Base-by-base conservation (phyloP, 179 eudicot genomes). In the Gypsophila paniculata region DNA sequence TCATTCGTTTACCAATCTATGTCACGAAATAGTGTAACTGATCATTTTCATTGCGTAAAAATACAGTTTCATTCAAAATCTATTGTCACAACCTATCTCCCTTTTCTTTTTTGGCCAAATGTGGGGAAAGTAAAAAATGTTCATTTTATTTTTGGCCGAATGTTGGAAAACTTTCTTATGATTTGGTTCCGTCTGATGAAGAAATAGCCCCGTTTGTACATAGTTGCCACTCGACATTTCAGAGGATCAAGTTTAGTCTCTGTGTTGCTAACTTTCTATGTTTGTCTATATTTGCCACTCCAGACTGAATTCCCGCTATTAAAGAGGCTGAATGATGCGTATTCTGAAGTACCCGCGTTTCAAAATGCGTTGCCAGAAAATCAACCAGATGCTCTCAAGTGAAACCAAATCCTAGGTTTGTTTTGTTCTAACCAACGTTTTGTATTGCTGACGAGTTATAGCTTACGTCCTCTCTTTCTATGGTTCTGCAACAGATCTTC, bases 281-380 rank as follows among this genome's bases (percentile, higher is more conserved):
- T 64, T 57, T 65, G 42, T 70, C 67, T 71, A 13, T 14, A 52
- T 59, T n/a, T 71, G 34, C 42, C 23, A 32, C 72, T 77, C 83
- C 83, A 91, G 97, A 82, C 59, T 44, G 86, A 85, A 15, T 90
- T 82, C 79, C 96, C 96, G 65, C 64, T 81, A 12, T 71, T 91
- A 14, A 77, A 82, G 60, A 88, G 82, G 79, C 51, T 91, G 55
- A 63, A 80, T 69, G 84, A 85, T 34, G 91, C 86, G 29, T 89
- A 89, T 79, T 61, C 48, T 57, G 81, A 86, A 18, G 57, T 78
- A 8, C 90, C 90, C 15, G 90, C 86, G 63, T 88, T 89, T 72
- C 82, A 66, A 69, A 82, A 83, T 70, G 91, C 97, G 23, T 68
- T 71, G 77, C 91, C 97, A 42, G 88, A 67, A 68, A 88, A 88